A percentile compares a stretch with the other conserved stretches of the same genome.
Evolutionary conservation across 768 basidiomycete genomes (phyloP).

Genomic region (Agrocybe chaxingu): DNA sequence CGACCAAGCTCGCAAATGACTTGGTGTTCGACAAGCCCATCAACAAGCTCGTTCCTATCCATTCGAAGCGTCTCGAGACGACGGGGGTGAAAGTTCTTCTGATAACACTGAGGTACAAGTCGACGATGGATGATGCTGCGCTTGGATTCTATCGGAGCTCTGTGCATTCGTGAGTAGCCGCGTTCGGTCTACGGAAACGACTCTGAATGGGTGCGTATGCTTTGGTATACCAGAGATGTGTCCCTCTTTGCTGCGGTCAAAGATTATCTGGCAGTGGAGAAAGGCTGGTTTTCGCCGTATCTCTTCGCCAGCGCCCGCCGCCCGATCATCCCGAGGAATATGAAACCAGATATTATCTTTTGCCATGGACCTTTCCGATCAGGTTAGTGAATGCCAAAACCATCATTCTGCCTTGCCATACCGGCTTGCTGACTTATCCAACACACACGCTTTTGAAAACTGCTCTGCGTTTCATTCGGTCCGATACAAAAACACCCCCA

Average conservation of each 20-base stretch:
- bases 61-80: constrained; percentile 52
- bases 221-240: constrained; percentile 34
- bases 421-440: neutral
- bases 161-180: constrained; percentile 43
- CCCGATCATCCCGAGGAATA: constrained; percentile 57
- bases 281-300: constrained; percentile 70
- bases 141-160: constrained; percentile 63
- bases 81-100: constrained; percentile 53
- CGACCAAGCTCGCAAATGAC: constrained; percentile 49
- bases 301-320: constrained; percentile 58
- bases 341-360: constrained; percentile 65
- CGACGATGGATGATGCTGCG: constrained; percentile 54
- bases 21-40: constrained; percentile 47
- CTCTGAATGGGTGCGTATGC: constrained; percentile 1
- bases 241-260: constrained; percentile 59
- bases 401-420: neutral
- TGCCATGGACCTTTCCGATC: constrained; percentile 63
- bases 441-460: no score
- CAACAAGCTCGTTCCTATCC: constrained; percentile 45
- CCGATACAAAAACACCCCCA: no score
- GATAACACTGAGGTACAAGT: constrained; percentile 61
- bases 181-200: neutral
- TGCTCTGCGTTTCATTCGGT: neutral
- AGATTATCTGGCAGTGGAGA: constrained; percentile 59
- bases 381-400: constrained; percentile 28